Evolutionary conservation across 495 filamentous ascomycete species (phyloP).

Genomic region (Neurospora sp.): DNA sequence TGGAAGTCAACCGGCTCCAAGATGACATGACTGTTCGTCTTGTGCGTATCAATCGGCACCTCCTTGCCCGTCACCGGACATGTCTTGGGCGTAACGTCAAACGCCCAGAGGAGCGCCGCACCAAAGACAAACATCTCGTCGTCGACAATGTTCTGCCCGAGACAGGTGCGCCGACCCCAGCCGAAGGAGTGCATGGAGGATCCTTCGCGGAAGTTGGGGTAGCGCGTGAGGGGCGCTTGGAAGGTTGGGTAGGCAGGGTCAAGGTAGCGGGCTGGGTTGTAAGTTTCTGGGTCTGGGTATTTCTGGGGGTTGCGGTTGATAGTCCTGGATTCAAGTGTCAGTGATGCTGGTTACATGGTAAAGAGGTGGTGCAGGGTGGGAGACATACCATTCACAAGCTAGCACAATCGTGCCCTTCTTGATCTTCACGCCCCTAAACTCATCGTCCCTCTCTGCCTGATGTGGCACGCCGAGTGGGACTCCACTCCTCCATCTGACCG

Average conservation of each 20-base stretch:
- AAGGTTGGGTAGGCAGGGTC: constrained; percentile 45
- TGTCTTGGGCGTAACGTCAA: constrained; percentile 33
- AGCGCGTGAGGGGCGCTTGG: constrained; percentile 39
- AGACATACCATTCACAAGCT: constrained; percentile 43
- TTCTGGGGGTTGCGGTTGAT: constrained; percentile 38
- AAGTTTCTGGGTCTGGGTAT: constrained; percentile 44
- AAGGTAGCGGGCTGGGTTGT: constrained; percentile 44
- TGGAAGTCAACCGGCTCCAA: constrained; percentile 35
- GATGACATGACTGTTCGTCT: constrained; percentile 39
- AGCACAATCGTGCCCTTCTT: constrained; percentile 41
- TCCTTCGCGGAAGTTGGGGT: constrained; percentile 43
- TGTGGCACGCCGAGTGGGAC: constrained; percentile 43
- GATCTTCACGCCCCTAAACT: constrained; percentile 40
- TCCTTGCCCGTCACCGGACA: constrained; percentile 30
- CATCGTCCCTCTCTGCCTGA: constrained; percentile 39
- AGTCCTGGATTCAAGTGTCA: constrained; percentile 21
- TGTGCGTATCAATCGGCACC: constrained; percentile 39
- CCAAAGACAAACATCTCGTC: constrained; percentile 42
- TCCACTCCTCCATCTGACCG: constrained; percentile 48
- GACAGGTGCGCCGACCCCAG: constrained; percentile 52
- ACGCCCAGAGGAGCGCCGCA: constrained; percentile 38
- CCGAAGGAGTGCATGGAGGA: constrained; percentile 46
- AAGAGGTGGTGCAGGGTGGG: background rate
- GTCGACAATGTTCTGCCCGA: constrained; percentile 54
- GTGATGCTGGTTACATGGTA: background rate